A percentile compares a stretch with the other conserved stretches of the same genome.
Conservation (phyloP, 1,284 basidiomycete genomes). For the Cryptococcus sp. region DNA sequence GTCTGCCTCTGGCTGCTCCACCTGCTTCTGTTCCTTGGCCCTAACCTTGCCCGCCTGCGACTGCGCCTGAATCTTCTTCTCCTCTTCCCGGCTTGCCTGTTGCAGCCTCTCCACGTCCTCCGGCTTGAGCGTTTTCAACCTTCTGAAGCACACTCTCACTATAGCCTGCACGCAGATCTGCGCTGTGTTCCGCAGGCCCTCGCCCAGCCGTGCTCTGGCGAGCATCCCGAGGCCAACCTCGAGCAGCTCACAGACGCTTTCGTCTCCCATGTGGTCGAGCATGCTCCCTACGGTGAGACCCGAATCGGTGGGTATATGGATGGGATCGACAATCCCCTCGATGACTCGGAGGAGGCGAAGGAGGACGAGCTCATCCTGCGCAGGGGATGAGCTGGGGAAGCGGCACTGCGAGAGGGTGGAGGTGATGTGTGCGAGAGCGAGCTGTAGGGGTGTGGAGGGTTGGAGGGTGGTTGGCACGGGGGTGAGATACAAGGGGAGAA, state of each 20-base stretch:
- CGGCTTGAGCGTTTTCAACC: slow-evolving; percentile 60
- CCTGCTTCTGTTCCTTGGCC: background rate
- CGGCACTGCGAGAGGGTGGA: slow-evolving; percentile 91
- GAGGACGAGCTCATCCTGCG: slow-evolving; percentile 92
- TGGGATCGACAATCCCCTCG: slow-evolving; percentile 68
- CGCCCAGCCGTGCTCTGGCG: slow-evolving; percentile 91
- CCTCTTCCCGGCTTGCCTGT: slow-evolving; percentile 27
- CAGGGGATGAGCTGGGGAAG: slow-evolving; percentile 94
- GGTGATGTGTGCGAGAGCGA: slow-evolving; percentile 78
- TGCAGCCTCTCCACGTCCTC: slow-evolving; percentile 41
- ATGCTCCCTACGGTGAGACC: slow-evolving; percentile 52
- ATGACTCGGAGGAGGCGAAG: slow-evolving; percentile 89
- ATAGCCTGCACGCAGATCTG: slow-evolving; percentile 90
- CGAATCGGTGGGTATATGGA: slow-evolving; percentile 16
- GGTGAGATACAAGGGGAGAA: slow-evolving; percentile 54
- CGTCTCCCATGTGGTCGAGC: slow-evolving; percentile 67
- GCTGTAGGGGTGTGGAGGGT: slow-evolving; percentile 42
- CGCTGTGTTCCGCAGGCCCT: slow-evolving; percentile 69
- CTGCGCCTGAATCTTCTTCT: slow-evolving; percentile 3
- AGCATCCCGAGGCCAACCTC: slow-evolving; percentile 97
- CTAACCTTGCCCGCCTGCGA: slow-evolving; percentile 20
- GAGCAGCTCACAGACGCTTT: slow-evolving; percentile 96
- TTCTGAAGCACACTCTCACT: slow-evolving; percentile 74
- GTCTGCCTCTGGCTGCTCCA: background rate
- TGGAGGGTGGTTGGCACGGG: slow-evolving; percentile 22